Evolutionary conservation across 2,329 filamentous ascomycete species (phyloP), one percentile per base, ranked within the genome.

Genomic region (Alternaria incomplexa): DNA sequence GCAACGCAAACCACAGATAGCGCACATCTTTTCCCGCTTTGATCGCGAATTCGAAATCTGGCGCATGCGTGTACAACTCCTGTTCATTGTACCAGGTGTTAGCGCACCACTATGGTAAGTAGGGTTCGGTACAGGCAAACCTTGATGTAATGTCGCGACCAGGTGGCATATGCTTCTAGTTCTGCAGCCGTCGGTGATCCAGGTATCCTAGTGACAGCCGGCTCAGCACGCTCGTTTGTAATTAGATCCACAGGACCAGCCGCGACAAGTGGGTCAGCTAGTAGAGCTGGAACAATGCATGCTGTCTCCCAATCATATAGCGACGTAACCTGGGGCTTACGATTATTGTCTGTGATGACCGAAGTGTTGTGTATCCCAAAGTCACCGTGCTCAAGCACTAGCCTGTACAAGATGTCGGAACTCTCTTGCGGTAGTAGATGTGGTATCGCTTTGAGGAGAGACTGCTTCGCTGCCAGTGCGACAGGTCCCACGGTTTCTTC

Each of bases 271-370:
- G 32, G 32, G 32, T 36, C 32, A 8, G 32, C 32, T 36, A 36
- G 32, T 9, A 36, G 32, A 9, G 32, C 32, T 36, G 32, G 32
- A 9, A 36, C 32, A 1, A 36, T 36, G 7, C 32, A 36, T 9
- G 32, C 32, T 9, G 32, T 36, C 7, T 36, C 32, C 32, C 32
- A n/a, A 10, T 36, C 32, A 9, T 36, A 36, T 9, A 36, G 7
- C 15, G 32, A 36, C 32, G 15, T 36, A 0, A 36, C 32, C 3
- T 2, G 1, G 7, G 32, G 32, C 32, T 0, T 36, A 9, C 32
- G 0, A 4, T 0, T 0, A 0, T 36, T 15, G 7, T 36, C 32
- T 36, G 7, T 9, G 32, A 9, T 9, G 32, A 36, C n/a, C 7
- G 32, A 36, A 36, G 32, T 36, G 0, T 36, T 36, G 32, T 36